Evolutionary conservation across 441 rosid genomes (phyloP).

Genomic region (Flueggea neowawraea): DNA sequence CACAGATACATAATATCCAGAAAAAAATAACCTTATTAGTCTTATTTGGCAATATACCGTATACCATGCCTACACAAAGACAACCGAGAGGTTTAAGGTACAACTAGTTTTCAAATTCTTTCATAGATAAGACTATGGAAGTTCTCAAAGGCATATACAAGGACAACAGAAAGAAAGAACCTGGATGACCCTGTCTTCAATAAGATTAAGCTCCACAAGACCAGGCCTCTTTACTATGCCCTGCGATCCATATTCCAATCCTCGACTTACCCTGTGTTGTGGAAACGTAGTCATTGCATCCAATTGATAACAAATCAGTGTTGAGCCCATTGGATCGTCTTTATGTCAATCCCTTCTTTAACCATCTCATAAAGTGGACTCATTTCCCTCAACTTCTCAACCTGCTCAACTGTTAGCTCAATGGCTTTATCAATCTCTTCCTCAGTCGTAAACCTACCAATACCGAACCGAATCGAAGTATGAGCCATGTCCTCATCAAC

Average conservation of each 20-base stretch:
- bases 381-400: conserved; percentile 92
- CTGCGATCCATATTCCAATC: conserved; percentile 7
- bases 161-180: conserved; percentile 7
- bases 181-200: conserved; percentile 12
- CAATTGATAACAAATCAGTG: conserved; percentile 41
- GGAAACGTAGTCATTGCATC: background rate
- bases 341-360: conserved; percentile 86
- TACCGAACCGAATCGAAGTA: conserved; percentile 92
- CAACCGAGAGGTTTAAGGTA: conserved; percentile 6
- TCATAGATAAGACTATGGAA: conserved; percentile 13
- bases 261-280: background rate
- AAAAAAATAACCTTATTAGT: too few species aligned
- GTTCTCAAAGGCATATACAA: conserved; percentile 19
- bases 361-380: conserved; percentile 98
- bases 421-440: conserved; percentile 81
- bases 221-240: conserved; percentile 4
- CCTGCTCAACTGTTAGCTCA: conserved; percentile 82
- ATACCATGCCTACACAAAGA: conserved; percentile 7
- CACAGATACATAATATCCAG: too few species aligned
- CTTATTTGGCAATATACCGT: background rate
- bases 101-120: conserved; percentile 12
- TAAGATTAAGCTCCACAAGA: conserved; percentile 7
- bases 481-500: conserved; percentile 99
- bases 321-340: conserved; percentile 91
- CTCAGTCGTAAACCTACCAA: conserved; percentile 92